Base-by-base conservation (phyloP, 352 stramenopile genomes). In the Globisporangium ultimum region DNA sequence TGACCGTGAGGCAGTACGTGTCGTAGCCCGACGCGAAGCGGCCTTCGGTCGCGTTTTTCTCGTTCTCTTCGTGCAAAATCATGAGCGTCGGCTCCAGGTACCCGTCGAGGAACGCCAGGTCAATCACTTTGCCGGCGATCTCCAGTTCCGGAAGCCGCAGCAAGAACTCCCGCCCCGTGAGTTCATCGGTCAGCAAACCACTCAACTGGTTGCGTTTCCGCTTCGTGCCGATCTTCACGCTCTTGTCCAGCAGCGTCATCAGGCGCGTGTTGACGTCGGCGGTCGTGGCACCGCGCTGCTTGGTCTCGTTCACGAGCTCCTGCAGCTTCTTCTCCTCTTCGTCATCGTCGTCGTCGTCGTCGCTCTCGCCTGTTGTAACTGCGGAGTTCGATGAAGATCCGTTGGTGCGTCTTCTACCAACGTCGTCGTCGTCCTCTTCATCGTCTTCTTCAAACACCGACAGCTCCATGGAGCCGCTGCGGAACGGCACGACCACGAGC, bases 11-110 rank as follows among this genome's bases (percentile, higher is more conserved):
- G 51, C 83, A 92, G 61, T 73, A 93, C 41, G 86, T 95, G 58
- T 95, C 84, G 43, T 78, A 95, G 6, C 83, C 86, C 7, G 64
- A 66, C 0, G 86, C 86, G 46, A 92, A 78, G 4, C 86, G 76
- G 1, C 86, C 86, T 21, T 61, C 78, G 1, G 81, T 89, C 47
- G 86, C 74, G 53, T 83, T 89, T 24, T 74, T 78, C 17, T 92
- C 86, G 45, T 88, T 92, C 53, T 93, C 84, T 63, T 95, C 86
- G 53, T 95, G 86, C 48, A 95, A 63, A 36, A 95, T 72, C 84
- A 93, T 93, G 18, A 95, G 53, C 17, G 86, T 95, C 13, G 86
- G 86, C 61, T 95, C 86, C 34, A 95, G 65, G 42, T 95, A 95
- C 17, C 86, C 86, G 18, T 93, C 82, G 10, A 95, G 67, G 53